These are phyloP conservation scores for Geranium rotundifolium DNA, from an alignment of 345 rosid species.

Conservation along the genomic window DNA sequence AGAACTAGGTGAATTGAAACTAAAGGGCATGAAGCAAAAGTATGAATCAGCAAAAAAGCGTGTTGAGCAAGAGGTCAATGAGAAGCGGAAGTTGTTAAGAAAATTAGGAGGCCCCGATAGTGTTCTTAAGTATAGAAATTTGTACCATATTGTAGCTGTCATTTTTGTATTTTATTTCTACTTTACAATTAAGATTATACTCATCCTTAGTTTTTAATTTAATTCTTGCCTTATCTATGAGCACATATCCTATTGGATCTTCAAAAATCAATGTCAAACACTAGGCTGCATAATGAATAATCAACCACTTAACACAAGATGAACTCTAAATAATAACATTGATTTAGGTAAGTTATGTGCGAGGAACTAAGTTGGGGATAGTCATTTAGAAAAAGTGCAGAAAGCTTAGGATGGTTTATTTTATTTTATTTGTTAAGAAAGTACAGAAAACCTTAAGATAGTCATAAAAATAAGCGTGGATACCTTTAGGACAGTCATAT, in stretches of 20 bases:
- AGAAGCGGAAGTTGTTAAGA: neutral
- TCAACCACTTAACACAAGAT: too few species aligned
- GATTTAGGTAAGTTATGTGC: too few species aligned
- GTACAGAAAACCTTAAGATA: too few species aligned
- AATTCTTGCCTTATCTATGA: too few species aligned
- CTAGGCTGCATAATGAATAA: too few species aligned
- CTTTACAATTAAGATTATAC: conserved; percentile 1
- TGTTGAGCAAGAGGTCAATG: conserved; percentile 7
- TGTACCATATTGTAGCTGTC: conserved; percentile 12
- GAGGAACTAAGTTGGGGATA: too few species aligned
- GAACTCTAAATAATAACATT: too few species aligned
- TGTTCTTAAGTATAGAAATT: conserved; percentile 9
- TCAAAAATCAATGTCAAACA: neutral
- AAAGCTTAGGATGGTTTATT: too few species aligned
- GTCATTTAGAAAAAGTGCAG: too few species aligned
- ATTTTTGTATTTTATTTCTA: conserved; percentile 13
- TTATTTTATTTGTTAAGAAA: too few species aligned
- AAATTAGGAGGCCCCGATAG: neutral
- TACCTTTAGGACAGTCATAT: too few species aligned
- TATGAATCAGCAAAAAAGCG: conserved; percentile 1
- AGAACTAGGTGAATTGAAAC: neutral
- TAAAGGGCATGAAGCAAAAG: conserved; percentile 3
- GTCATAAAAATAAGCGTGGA: too few species aligned
- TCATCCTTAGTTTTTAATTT: neutral
- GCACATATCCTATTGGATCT: neutral